phyloP scores from a whole-genome alignment of 495 filamentous ascomycete species.

The Aspergillus avenaceus region DNA sequence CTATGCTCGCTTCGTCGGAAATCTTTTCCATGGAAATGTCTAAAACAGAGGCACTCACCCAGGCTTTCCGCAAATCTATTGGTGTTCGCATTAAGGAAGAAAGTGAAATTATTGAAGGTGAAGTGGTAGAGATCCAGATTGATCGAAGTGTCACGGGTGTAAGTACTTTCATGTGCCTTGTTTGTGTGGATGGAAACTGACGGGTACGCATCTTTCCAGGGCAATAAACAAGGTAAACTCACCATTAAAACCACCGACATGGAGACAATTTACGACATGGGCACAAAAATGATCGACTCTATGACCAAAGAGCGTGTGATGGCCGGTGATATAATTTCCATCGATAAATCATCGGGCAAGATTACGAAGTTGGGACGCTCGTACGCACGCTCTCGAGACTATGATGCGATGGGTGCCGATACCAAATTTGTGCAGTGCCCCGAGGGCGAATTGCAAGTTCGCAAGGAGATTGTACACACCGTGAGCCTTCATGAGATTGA shows the following conservation, averaged over 20 bases:
- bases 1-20: constrained; percentile 89
- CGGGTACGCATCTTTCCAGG: constrained; percentile 39
- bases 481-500: constrained; percentile 98
- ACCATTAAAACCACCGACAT: constrained; percentile 99
- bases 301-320: constrained; percentile 99
- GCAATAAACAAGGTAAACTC: constrained; percentile 95
- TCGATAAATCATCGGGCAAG: constrained; percentile 96
- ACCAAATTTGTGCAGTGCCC: constrained; percentile 98
- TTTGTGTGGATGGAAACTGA: background rate
- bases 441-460: constrained; percentile 97
- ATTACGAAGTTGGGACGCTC: constrained; percentile 95
- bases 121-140: constrained; percentile 99
- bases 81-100: constrained; percentile 97
- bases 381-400: constrained; percentile 90
- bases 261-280: constrained; percentile 99
- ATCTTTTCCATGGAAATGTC: constrained; percentile 99
- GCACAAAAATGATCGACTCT: constrained; percentile 97
- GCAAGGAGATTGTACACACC: constrained; percentile 94
- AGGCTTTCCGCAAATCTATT: constrained; percentile 96
- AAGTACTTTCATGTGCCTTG: constrained; percentile 16
- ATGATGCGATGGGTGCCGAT: constrained; percentile 98
- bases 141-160: constrained; percentile 94
- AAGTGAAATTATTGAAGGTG: constrained; percentile 97
- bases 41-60: constrained; percentile 95
- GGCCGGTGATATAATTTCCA: constrained; percentile 95